These are phyloP conservation scores for Orbilia blumenaviensis DNA, from an alignment of 2,329 filamentous ascomycete species.

Conservation along the genomic window DNA sequence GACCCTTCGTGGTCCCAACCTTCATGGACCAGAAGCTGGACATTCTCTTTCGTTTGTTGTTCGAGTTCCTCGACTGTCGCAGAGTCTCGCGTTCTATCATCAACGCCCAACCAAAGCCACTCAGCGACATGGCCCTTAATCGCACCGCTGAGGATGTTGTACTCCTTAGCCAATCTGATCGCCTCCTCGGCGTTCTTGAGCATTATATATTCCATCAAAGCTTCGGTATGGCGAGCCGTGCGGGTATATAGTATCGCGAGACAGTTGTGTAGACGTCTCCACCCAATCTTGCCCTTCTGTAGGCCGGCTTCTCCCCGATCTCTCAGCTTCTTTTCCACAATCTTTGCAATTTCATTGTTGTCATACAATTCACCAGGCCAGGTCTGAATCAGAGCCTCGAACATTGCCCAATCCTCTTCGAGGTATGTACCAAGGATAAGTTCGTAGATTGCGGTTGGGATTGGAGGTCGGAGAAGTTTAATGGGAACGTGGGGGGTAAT, in stretches of 20 bases:
- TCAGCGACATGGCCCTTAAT: constrained; percentile 89
- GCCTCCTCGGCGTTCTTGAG: constrained; percentile 91
- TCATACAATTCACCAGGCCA: constrained; percentile 70
- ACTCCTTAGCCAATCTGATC: constrained; percentile 84
- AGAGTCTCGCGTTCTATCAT: constrained; percentile 72
- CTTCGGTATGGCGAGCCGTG: constrained; percentile 81
- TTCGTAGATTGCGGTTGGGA: constrained; percentile 86
- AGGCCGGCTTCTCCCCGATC: constrained; percentile 80
- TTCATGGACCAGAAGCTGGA: constrained; percentile 86
- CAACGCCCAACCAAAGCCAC: constrained; percentile 86
- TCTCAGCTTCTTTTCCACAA: constrained; percentile 82
- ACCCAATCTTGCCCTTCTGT: constrained; percentile 79
- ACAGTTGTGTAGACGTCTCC: constrained; percentile 86
- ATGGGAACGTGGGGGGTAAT: constrained; percentile 85
- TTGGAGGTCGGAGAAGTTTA: constrained; percentile 77
- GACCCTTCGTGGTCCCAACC: constrained; percentile 70
- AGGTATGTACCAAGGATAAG: constrained; percentile 90
- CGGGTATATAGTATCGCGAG: constrained; percentile 85
- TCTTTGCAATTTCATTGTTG: constrained; percentile 74
- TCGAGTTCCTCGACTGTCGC: constrained; percentile 77
- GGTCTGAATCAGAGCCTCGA: constrained; percentile 79
- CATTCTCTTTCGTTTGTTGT: constrained; percentile 80
- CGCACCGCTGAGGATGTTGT: constrained; percentile 82
- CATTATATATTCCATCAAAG: constrained; percentile 85
- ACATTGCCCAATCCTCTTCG: constrained; percentile 75